Evolutionary conservation across 805 yeast genomes (phyloP).

Genomic region (Metschnikowia koreensis): DNA sequence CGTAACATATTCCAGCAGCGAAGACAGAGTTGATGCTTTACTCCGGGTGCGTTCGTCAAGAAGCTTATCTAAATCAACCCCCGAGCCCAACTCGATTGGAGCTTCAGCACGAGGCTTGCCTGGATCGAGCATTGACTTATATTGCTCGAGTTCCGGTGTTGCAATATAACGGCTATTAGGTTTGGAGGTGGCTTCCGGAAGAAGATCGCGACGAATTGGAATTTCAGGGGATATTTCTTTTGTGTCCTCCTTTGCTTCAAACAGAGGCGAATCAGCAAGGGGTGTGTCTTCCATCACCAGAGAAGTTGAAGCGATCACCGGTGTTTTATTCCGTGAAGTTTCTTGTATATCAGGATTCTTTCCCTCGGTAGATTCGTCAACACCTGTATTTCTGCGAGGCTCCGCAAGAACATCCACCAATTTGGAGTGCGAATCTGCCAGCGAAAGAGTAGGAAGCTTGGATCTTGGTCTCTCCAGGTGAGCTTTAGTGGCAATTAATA

Average conservation of each 20-base stretch:
- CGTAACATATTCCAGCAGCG: conserved; percentile 1
- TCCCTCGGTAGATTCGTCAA: not conserved
- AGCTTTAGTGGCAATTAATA: not conserved
- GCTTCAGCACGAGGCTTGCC: conserved; percentile 13
- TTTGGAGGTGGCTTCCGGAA: conserved; percentile 1
- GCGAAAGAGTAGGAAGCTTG: not conserved
- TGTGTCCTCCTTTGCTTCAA: not conserved
- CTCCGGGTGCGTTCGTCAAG: conserved; percentile 13
- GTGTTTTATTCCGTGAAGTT: not conserved
- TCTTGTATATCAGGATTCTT: not conserved
- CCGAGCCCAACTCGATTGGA: not conserved
- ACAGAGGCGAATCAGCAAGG: not conserved
- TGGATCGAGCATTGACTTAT: conserved; percentile 19
- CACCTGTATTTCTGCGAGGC: not conserved
- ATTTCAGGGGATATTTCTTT: conserved; percentile 11
- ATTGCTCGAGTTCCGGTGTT: conserved; percentile 18
- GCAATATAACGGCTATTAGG: conserved; percentile 14
- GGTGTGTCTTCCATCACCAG: not conserved
- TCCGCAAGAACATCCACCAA: not conserved
- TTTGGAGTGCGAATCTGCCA: not conserved
- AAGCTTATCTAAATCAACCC: conserved; percentile 19
- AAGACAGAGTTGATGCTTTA: not conserved
- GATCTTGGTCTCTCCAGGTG: not conserved
- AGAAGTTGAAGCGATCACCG: not conserved
- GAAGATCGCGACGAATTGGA: conserved; percentile 16